Conservation (phyloP, 2,329 filamentous ascomycete genomes). For the Lachnellula cervina region DNA sequence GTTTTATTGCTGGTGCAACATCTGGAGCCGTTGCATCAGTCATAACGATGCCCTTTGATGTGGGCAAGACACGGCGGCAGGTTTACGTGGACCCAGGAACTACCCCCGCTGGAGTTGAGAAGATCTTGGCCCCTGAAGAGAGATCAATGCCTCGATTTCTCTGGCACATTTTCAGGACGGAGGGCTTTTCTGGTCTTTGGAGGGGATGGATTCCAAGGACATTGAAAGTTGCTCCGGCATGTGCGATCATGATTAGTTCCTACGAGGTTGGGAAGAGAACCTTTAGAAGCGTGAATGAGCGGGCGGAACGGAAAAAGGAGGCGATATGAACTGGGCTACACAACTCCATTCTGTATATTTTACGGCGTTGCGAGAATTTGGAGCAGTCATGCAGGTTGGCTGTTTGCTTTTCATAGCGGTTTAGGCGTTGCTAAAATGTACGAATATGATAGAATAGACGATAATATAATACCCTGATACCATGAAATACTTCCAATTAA, state of each 20-base stretch:
- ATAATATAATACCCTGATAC: background rate
- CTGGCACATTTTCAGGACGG: conserved; percentile 84
- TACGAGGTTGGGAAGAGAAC: conserved; percentile 94
- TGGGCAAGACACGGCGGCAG: conserved; percentile 93
- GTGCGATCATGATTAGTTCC: conserved; percentile 98
- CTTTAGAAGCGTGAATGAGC: conserved; percentile 70
- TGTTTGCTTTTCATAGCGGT: conserved; percentile 23
- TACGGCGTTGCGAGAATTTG: conserved; percentile 9
- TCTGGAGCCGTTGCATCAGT: conserved; percentile 84
- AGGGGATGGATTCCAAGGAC: conserved; percentile 87
- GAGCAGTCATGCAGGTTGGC: background rate
- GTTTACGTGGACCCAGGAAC: conserved; percentile 58
- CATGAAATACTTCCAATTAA: background rate
- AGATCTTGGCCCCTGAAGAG: conserved; percentile 59
- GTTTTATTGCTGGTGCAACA: conserved; percentile 77
- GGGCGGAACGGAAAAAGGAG: conserved; percentile 24
- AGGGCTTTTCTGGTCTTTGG: conserved; percentile 78
- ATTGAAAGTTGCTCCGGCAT: conserved; percentile 90
- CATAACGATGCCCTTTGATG: conserved; percentile 91
- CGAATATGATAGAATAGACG: background rate
- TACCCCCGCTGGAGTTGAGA: conserved; percentile 31
- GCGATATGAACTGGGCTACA: conserved; percentile 17
- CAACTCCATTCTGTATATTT: conserved; percentile 5
- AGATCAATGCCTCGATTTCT: conserved; percentile 75
- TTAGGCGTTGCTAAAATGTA: conserved; percentile 6